Conservation (phyloP, 169 alveolate species). For the Theileria parva region DNA sequence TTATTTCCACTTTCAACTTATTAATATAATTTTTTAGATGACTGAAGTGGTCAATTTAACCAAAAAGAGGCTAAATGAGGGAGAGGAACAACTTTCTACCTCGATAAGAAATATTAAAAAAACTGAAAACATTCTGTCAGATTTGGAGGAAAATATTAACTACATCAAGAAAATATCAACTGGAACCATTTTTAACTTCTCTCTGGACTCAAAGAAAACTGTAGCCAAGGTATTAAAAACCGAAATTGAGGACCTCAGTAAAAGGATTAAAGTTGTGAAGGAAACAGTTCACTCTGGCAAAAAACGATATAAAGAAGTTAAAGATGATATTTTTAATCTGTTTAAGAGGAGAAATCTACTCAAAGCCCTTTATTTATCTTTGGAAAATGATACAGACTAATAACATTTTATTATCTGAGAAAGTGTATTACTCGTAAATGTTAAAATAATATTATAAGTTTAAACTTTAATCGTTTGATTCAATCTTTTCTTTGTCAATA, state of each 20-base stretch:
- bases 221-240: neutral
- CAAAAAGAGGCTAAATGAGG: conserved; percentile 1
- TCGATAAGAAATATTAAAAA: neutral
- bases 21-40: neutral
- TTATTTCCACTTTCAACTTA: neutral
- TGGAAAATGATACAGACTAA: neutral
- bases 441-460: neutral
- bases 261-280: neutral
- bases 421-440: neutral
- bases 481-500: neutral
- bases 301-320: neutral
- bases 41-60: neutral
- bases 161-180: neutral
- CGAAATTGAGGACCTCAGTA: neutral
- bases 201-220: neutral
- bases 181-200: neutral
- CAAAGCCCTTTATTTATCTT: neutral
- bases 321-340: neutral
- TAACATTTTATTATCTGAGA: neutral
- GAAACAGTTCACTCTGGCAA: neutral
- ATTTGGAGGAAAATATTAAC: neutral
- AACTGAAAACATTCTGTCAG: conserved; percentile 6
- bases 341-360: neutral
- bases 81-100: neutral
- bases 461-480: neutral